Base-by-base conservation (phyloP, 2,329 filamentous ascomycete genomes). In the Penicillium paneum region DNA sequence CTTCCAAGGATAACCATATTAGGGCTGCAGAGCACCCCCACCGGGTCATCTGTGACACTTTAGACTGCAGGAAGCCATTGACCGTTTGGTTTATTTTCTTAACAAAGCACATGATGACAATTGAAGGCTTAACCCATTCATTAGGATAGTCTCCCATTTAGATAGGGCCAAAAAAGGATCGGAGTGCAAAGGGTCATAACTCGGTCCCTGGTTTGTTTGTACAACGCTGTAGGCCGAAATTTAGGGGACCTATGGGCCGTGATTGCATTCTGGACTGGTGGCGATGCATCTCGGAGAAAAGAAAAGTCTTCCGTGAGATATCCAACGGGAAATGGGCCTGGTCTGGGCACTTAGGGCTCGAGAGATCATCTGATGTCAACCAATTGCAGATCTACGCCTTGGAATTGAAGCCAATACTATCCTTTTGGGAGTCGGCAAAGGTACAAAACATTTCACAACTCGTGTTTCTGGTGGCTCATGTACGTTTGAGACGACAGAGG, bases 121-220 rank as follows among this genome's bases (percentile, higher is more conserved):
- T 28, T 15, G 8, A 28, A 28, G 11, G 35, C 3, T 15, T 2
- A 40, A n/a, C 5, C 46, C 13, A 26, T 13, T 31, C 4, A 19
- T n/a, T 6, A 35, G 8, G 31, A 26, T 11, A 17, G 15, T 11
- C 24, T 35, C n/a, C 8, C n/a, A 28, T 21, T 29, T 5, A 19
- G 5, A 31, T 26, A 40, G 12, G 19, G 2, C 1, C 26, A 28
- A 24, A 17, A 50, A 47, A 21, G 15, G 35, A 44, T 41, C 19
- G 8, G n/a, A 52, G 26, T 21, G 41, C 13, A 17, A 41, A 44
- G 44, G 15, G 34, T 42, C 58, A 32, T 54, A 53, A 52, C 42
- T 63, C 54, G 52, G 59, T 63, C 55, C 62, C 61, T 63, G 61
- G 60, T 58, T 38, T 53, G 49, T 58, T 58, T 53, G 61, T 64